phyloP scores from a whole-genome alignment of 768 basidiomycete genomes.

The Pulveroboletus sp. region DNA sequence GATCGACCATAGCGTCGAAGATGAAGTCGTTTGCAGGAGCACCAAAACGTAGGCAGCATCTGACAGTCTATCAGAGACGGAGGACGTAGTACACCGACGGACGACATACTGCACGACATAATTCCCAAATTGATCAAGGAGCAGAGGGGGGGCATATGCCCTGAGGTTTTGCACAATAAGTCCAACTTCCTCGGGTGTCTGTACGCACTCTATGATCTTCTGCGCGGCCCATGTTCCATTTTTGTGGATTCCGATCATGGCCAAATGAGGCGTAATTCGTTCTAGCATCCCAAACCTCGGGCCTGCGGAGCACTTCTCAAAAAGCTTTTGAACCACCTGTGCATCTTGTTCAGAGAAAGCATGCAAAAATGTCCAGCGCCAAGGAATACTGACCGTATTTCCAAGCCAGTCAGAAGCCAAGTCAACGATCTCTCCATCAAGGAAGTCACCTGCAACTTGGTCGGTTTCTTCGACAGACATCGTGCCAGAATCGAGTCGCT shows the following conservation, averaged over 20 bases:
- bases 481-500: slow-evolving; percentile 87
- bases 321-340: slow-evolving; percentile 94
- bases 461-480: slow-evolving; percentile 87
- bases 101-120: slow-evolving; percentile 84
- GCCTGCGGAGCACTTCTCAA: slow-evolving; percentile 78
- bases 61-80: slow-evolving; percentile 26
- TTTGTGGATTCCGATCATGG: slow-evolving; percentile 98
- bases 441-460: slow-evolving; percentile 82
- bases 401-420: slow-evolving; percentile 98
- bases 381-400: slow-evolving; percentile 57
- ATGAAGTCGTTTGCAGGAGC: slow-evolving; percentile 91
- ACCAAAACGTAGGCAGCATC: slow-evolving; percentile 89
- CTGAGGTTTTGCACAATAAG: slow-evolving; percentile 84
- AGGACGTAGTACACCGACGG: neutral
- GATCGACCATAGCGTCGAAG: slow-evolving; percentile 96
- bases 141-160: slow-evolving; percentile 89
- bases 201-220: slow-evolving; percentile 96
- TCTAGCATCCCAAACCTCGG: slow-evolving; percentile 91
- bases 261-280: slow-evolving; percentile 88
- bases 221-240: slow-evolving; percentile 99
- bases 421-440: slow-evolving; percentile 94
- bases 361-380: neutral
- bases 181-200: slow-evolving; percentile 80
- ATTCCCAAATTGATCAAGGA: slow-evolving; percentile 92
- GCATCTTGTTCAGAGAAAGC: slow-evolving; percentile 6